Conservation (phyloP, 495 filamentous ascomycete species). For the Hypoxylon perforatum region DNA sequence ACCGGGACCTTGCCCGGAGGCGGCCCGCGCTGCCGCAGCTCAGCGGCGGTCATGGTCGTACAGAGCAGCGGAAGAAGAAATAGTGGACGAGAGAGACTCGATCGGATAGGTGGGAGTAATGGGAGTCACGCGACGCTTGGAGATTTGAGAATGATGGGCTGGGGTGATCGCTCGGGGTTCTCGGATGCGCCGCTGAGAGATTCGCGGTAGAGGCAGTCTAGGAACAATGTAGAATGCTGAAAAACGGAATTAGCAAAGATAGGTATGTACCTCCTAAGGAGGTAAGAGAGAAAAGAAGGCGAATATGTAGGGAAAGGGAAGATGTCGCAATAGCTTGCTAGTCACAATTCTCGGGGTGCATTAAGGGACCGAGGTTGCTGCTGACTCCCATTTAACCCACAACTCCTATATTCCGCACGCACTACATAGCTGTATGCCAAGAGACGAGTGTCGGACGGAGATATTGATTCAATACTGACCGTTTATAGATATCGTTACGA, state of each 20-base stretch:
- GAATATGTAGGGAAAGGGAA: neutral
- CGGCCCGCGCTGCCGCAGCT: constrained; percentile 58
- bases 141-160: neutral
- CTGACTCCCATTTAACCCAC: neutral
- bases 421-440: neutral
- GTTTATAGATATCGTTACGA: neutral
- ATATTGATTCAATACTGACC: neutral
- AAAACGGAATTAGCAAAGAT: constrained; percentile 12
- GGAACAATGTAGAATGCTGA: constrained; percentile 1
- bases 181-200: neutral
- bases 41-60: constrained; percentile 52
- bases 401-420: neutral
- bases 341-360: constrained; percentile 21
- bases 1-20: constrained; percentile 9
- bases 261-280: no score
- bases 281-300: neutral
- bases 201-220: constrained; percentile 4
- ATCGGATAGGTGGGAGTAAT: neutral
- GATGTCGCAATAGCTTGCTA: neutral
- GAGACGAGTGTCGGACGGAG: neutral
- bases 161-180: neutral
- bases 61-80: neutral
- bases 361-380: constrained; percentile 17
- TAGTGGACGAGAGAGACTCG: neutral
- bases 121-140: neutral